These are phyloP conservation scores for Mycena rebaudengoi DNA, from an alignment of 768 basidiomycete species.

Conservation along the genomic window DNA sequence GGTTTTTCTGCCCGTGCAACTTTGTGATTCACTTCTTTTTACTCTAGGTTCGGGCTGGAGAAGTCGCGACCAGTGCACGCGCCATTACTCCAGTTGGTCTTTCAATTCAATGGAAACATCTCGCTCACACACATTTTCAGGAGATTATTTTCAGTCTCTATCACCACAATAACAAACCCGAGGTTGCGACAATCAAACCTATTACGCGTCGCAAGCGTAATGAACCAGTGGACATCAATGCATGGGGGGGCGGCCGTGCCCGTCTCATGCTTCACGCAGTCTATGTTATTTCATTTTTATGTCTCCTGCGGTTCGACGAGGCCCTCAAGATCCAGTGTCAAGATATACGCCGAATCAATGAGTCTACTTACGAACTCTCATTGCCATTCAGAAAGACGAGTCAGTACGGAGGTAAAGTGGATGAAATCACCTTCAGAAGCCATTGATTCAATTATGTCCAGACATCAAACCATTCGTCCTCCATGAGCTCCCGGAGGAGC, in stretches of 20 bases:
- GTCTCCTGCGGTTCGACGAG: conserved; percentile 44
- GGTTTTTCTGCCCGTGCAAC: neutral
- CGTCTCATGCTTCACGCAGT: conserved; percentile 38
- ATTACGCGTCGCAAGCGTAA: conserved; percentile 22
- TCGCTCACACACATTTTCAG: conserved; percentile 23
- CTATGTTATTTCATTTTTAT: conserved; percentile 44
- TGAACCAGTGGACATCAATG: conserved; percentile 15
- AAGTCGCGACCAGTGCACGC: conserved; percentile 33
- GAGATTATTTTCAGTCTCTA: conserved; percentile 33
- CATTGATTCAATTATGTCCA: conserved; percentile 16
- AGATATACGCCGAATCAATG: conserved; percentile 28
- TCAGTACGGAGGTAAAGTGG: conserved; percentile 36
- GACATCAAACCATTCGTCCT: conserved; percentile 43
- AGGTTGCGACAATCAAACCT: conserved; percentile 29
- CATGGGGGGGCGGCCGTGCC: conserved; percentile 41
- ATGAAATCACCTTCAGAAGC: neutral
- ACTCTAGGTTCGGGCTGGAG: conserved; percentile 28
- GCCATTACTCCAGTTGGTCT: conserved; percentile 37
- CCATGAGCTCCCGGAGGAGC: conserved; percentile 27
- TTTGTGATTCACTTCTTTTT: neutral
- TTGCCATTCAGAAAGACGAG: conserved; percentile 38
- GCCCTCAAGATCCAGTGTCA: conserved; percentile 42
- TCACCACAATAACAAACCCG: conserved; percentile 32
- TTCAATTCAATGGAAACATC: neutral
- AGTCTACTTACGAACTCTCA: conserved; percentile 24